phyloP scores from a whole-genome alignment of 495 filamentous ascomycete species.

The Penicillium longicatenatum region DNA sequence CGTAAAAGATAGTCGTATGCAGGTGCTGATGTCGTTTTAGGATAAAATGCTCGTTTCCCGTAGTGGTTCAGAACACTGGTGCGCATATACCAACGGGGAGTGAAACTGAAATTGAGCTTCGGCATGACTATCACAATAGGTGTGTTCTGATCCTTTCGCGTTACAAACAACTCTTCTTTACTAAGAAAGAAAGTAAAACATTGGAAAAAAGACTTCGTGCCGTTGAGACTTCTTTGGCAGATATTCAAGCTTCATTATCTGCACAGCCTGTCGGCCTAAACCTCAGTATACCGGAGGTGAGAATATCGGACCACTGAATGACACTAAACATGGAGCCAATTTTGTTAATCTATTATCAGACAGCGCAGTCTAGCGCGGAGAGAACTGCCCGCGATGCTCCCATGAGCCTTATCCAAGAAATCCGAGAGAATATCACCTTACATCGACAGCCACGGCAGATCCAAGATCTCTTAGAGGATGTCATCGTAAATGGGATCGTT shows the following conservation, averaged over 20 bases:
- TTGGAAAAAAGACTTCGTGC: conserved; percentile 10
- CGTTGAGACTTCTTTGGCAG: conserved; percentile 9
- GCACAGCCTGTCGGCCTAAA: background rate
- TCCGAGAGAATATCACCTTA: conserved; percentile 17
- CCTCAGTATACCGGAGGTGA: conserved; percentile 1
- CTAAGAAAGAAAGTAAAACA: too few relatives aligned
- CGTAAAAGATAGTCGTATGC: background rate
- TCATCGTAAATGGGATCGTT: conserved; percentile 12
- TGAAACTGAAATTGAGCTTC: background rate
- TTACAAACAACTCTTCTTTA: background rate
- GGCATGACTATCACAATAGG: conserved; percentile 12
- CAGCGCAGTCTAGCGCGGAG: conserved; percentile 7
- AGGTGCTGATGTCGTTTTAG: background rate
- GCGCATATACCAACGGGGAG: background rate
- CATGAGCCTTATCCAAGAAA: conserved; percentile 24
- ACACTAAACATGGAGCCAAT: background rate
- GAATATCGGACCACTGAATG: background rate
- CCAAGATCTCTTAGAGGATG: conserved; percentile 14
- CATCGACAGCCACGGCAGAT: conserved; percentile 4
- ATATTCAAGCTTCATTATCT: conserved; percentile 11
- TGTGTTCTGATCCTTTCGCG: background rate
- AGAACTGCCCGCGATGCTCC: conserved; percentile 22
- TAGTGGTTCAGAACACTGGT: background rate
- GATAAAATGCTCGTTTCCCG: conserved; percentile 15
- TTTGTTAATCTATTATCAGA: background rate